Conservation (phyloP, 768 basidiomycete species). For the Rhizopogon vesiculosus region DNA sequence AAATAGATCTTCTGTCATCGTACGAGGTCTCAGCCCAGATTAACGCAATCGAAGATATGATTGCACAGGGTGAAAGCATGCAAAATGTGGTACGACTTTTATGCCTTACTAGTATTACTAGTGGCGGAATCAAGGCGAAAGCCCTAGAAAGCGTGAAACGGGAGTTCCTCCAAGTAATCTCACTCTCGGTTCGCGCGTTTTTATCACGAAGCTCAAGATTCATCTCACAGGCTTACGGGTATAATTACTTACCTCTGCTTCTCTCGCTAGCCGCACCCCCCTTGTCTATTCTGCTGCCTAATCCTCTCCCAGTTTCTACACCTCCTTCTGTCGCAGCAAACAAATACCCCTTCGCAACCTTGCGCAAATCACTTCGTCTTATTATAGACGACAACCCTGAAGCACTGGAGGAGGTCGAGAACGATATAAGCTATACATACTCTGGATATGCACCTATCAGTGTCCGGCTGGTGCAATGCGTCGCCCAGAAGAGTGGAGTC, state of each 20-base stretch:
- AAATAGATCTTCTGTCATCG: constrained; percentile 86
- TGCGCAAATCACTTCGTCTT: constrained; percentile 86
- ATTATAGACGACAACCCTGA: constrained; percentile 85
- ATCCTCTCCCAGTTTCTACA: constrained; percentile 55
- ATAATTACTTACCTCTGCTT: constrained; percentile 63
- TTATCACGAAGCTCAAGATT: not conserved
- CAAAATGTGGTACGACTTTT: constrained; percentile 73
- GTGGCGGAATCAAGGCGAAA: constrained; percentile 85
- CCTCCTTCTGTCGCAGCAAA: constrained; percentile 32
- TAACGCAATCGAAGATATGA: constrained; percentile 83
- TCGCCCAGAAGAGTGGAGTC: constrained; percentile 87
- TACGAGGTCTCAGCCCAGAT: constrained; percentile 82
- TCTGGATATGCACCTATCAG: constrained; percentile 96
- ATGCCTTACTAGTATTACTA: constrained; percentile 81
- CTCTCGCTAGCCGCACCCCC: constrained; percentile 62
- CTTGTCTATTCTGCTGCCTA: constrained; percentile 62
- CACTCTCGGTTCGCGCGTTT: not conserved
- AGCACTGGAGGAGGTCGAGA: constrained; percentile 76
- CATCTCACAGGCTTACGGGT: constrained; percentile 64
- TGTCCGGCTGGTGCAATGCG: constrained; percentile 87
- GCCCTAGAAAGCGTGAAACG: constrained; percentile 83
- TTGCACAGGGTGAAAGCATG: constrained; percentile 83
- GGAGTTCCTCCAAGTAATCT: constrained; percentile 76
- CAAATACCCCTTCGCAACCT: constrained; percentile 66
- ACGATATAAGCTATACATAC: constrained; percentile 94